phyloP scores from a whole-genome alignment of 768 basidiomycete genomes.

The Leccinum pellstonianum region DNA sequence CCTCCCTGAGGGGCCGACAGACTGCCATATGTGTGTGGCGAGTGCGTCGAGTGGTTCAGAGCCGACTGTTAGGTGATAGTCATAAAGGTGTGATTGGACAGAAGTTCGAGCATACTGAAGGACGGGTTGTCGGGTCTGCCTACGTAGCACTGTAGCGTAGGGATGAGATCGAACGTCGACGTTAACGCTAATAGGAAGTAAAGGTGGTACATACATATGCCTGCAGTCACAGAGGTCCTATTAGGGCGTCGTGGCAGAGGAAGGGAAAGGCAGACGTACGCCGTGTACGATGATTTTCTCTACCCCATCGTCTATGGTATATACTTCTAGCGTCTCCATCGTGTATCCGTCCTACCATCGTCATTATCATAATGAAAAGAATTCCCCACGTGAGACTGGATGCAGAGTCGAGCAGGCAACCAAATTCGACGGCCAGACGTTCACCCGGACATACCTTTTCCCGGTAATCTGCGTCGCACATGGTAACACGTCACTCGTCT shows the following conservation, averaged over 20 bases:
- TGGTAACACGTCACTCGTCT: neutral
- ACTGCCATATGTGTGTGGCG: slow-evolving; percentile 66
- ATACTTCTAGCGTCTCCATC: slow-evolving; percentile 72
- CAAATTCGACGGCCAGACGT: neutral
- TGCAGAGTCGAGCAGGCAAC: neutral
- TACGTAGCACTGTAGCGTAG: slow-evolving; percentile 67
- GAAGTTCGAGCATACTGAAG: slow-evolving; percentile 55
- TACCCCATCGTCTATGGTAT: slow-evolving; percentile 48
- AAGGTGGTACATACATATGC: slow-evolving; percentile 44
- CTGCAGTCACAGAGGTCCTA: slow-evolving; percentile 28
- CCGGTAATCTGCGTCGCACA: slow-evolving; percentile 57
- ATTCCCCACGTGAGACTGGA: neutral
- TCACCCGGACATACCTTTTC: slow-evolving; percentile 60
- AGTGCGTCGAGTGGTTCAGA: slow-evolving; percentile 74
- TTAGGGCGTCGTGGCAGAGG: neutral
- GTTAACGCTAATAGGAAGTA: neutral
- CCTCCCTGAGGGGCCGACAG: slow-evolving; percentile 82
- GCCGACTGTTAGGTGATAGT: slow-evolving; percentile 53
- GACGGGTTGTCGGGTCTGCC: slow-evolving; percentile 86
- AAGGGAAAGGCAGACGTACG: slow-evolving; percentile 30
- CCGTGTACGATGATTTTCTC: slow-evolving; percentile 58
- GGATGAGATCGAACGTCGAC: neutral
- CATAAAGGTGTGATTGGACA: neutral
- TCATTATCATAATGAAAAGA: neutral
- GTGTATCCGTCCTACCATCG: slow-evolving; percentile 81